phyloP scores from a whole-genome alignment of 2,329 filamentous ascomycete genomes.

The Nemania diffusa region DNA sequence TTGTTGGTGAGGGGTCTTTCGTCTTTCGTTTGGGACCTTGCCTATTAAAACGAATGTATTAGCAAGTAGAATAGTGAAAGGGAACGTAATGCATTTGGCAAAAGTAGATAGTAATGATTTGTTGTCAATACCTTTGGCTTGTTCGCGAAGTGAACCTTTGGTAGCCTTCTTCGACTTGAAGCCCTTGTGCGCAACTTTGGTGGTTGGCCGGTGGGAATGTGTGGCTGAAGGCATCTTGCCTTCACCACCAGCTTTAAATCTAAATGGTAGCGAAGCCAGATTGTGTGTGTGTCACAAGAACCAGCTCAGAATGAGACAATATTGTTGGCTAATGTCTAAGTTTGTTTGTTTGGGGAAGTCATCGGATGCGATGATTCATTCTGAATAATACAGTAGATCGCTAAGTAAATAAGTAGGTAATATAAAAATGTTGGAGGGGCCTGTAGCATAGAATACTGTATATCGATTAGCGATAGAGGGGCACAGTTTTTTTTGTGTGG shows the following conservation, averaged over 20 bases:
- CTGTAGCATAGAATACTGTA: background rate
- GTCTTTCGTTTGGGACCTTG: conserved; percentile 84
- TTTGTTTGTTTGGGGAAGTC: background rate
- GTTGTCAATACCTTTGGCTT: conserved; percentile 74
- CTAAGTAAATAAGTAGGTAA: no score
- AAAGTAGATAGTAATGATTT: background rate
- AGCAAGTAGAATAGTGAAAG: background rate
- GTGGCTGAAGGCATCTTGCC: conserved; percentile 78
- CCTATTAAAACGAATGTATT: conserved; percentile 60
- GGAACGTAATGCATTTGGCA: background rate
- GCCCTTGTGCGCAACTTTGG: conserved; percentile 85
- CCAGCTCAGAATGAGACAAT: background rate
- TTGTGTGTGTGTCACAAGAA: conserved; percentile 51
- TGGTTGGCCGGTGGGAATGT: conserved; percentile 93
- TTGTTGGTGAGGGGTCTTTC: conserved; percentile 91
- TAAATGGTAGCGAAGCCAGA: conserved; percentile 79
- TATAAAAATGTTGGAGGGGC: conserved; percentile 37
- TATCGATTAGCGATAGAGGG: conserved; percentile 38
- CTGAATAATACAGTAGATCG: no score
- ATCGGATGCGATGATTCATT: background rate
- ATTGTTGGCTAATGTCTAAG: background rate
- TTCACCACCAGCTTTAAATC: conserved; percentile 84
- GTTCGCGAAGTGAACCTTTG: conserved; percentile 86
- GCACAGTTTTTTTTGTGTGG: conserved; percentile 37
- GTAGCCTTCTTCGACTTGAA: conserved; percentile 94